These are phyloP conservation scores for Mrakia hoshinonis DNA, from an alignment of 768 basidiomycete species.

Conservation along the genomic window DNA sequence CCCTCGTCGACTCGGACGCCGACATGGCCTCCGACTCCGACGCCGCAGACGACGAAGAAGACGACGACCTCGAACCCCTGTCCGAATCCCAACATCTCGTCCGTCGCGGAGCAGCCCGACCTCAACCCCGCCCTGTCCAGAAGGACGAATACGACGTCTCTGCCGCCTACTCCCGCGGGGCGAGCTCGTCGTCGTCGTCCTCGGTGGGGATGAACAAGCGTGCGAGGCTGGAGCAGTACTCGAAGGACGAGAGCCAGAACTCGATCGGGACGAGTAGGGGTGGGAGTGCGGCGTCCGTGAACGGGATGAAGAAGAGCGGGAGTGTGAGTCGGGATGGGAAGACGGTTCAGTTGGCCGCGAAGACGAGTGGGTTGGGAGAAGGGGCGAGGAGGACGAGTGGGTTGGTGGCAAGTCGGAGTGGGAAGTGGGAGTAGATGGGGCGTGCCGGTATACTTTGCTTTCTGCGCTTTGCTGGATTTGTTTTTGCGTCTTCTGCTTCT, in stretches of 20 bases:
- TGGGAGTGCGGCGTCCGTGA: background rate
- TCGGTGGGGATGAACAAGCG: conserved; percentile 5
- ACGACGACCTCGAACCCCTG: conserved; percentile 33
- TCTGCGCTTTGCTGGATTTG: too few relatives aligned
- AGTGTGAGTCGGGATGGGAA: background rate
- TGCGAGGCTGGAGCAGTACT: background rate
- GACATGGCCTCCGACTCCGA: conserved; percentile 56
- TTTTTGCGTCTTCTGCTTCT: too few relatives aligned
- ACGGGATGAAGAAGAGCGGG: background rate
- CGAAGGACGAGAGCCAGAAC: conserved; percentile 20
- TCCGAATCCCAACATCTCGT: conserved; percentile 15
- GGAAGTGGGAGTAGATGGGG: background rate
- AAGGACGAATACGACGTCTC: conserved; percentile 16
- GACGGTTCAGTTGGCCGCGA: background rate
- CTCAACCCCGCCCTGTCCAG: conserved; percentile 18
- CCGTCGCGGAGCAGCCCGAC: background rate
- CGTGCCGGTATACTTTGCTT: too few relatives aligned
- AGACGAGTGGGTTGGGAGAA: background rate
- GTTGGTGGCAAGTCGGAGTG: background rate
- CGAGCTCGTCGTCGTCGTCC: background rate
- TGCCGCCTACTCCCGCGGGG: background rate
- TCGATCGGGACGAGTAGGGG: conserved; percentile 8
- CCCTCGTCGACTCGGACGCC: conserved; percentile 36
- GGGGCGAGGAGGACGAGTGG: background rate
- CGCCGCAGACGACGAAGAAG: conserved; percentile 39